Base-by-base conservation (phyloP, 106 monocot genomes). In the Chionographis japonica region DNA sequence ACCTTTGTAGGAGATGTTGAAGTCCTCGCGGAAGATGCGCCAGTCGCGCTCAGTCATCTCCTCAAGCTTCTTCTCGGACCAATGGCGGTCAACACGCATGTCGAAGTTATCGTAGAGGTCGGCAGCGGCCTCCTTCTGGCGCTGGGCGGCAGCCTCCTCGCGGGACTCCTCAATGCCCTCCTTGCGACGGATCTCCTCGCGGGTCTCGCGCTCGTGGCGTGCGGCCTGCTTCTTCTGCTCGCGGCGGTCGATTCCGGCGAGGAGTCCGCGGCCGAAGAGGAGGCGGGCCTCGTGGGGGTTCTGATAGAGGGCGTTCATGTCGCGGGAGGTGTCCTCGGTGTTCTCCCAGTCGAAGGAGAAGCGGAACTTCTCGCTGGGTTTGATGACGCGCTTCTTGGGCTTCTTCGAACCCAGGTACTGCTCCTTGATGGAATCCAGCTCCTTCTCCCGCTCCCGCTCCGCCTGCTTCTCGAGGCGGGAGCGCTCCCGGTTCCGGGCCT, bases 291-390 rank as follows among this genome's bases (percentile, higher is more conserved):
- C 98, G 49, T 90, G 92, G 4, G 98, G 93, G 50, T 84, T 88
- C 74, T 97, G 95, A 73, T 97, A 92, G 35, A 98, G 80, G 3
- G 72, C 65, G 60, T 98, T 93, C 90, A 98, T 93, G 75, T 98
- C 98, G 12, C 90, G 89, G 40, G 90, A 93, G 18, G 98, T 98
- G 70, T 93, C 98, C 74, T 98, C 98, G 2, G 98, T 98, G 80
- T 98, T 98, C 68, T 93, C 98, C 93, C 98, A 98, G 68, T 98
- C 98, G 57, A 93, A 98, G 8, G 93, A 98, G 75, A 98, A 98
- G 15, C 98, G 65, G 61, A 98, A 98, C 81, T 98, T 98, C 83
- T 98, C 98, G 37, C 93, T 93, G 2, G 93, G 97, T 58, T 90
- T 98, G 57, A 98, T 93, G 16, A 98, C 98, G 15, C 98, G 67